Evolutionary conservation across 2,329 filamentous ascomycete species (phyloP), one percentile per base, ranked within the genome.

Genomic region (Aspergillus sp.): DNA sequence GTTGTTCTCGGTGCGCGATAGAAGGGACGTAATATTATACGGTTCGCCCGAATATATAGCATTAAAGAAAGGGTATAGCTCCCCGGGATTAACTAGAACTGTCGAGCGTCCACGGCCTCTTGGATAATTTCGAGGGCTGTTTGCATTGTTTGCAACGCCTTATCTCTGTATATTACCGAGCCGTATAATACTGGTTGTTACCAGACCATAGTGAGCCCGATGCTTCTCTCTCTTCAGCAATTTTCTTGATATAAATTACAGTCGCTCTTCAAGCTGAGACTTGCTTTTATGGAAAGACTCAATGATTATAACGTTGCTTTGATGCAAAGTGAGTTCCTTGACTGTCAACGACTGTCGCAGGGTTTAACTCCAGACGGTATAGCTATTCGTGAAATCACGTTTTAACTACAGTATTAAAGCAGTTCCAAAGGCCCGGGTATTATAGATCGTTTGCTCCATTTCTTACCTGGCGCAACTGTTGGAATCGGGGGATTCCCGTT

Each of bases 41-140:
- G 27, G 7, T 6, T 21, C 31, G 23, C n/a, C 8, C 43, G 27
- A 31, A 37, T 19, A 33, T 55, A 57, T 60, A 44, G 40, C 62
- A 64, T 64, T 6, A 59, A 63, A 44, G 35, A 48, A 46, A 45
- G 8, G 6, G 31, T 37, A 55, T 43, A 47, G 46, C 50, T 54
- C 12, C 27, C 11, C 15, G 21, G 14, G 19, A 6, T n/a, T 23
- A 37, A 8, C 35, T 37, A n/a, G 35, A 37, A 15, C 12, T 2
- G 35, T 37, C 15, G 5, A 37, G 12, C 45, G 25, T 52, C 6
- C 39, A 44, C 27, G 19, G 47, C 27, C 11, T 54, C 31, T 11
- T 7, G n/a, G 31, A 54, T 31, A 48, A 54, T 27, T 47, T 54
- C 48, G 19, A 27, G 43, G 11, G n/a, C 3, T 31, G 52, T 54